Evolutionary conservation across 495 filamentous ascomycete species (phyloP).

Genomic region (Bacidia gigantensis): DNA sequence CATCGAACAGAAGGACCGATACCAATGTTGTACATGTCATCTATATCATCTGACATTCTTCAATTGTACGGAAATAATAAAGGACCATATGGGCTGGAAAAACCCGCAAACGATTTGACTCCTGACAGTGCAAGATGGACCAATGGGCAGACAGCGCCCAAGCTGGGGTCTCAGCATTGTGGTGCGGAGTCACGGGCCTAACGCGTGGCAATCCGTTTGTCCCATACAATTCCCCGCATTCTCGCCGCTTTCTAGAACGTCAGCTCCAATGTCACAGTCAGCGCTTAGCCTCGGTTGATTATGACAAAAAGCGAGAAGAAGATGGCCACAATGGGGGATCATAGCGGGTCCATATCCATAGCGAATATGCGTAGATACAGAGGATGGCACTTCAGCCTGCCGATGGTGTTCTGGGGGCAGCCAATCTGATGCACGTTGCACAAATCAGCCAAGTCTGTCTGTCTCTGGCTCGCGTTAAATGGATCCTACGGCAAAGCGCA

Average conservation of each 20-base stretch:
- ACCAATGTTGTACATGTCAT: too few relatives aligned
- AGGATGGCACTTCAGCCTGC: not conserved
- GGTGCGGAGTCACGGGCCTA: not conserved
- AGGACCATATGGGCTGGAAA: not conserved
- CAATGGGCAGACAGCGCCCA: not conserved
- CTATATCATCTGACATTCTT: too few relatives aligned
- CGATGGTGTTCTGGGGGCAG: not conserved
- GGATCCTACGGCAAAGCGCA: not conserved
- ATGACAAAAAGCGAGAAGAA: not conserved
- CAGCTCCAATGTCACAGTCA: not conserved
- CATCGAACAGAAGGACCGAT: not conserved
- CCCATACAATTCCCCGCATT: not conserved
- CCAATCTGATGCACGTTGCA: not conserved
- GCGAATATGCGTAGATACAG: not conserved
- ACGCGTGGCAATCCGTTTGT: not conserved
- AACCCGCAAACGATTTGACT: not conserved
- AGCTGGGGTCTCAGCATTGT: not conserved
- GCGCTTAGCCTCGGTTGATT: not conserved
- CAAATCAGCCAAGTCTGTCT: not conserved
- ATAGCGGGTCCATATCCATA: too few relatives aligned
- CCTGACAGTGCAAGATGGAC: not conserved
- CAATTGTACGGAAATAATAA: not conserved
- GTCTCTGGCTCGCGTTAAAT: not conserved
- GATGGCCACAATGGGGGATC: too few relatives aligned
- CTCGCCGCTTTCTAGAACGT: not conserved